phyloP scores from a whole-genome alignment of 2,329 filamentous ascomycete genomes.

The Calonectria multiphialidica region DNA sequence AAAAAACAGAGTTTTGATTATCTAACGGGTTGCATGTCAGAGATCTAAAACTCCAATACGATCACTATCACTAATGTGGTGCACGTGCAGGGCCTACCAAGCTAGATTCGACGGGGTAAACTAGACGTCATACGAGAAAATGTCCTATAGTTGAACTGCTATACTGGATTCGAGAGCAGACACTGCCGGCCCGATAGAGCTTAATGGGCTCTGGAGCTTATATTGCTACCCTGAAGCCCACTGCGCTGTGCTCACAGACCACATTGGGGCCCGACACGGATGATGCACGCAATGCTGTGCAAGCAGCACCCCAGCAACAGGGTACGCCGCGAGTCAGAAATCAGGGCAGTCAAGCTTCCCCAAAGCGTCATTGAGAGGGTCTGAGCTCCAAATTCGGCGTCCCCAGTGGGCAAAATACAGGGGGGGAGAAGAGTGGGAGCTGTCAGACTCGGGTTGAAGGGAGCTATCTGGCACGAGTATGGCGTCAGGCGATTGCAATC shows the following conservation, averaged over 20 bases:
- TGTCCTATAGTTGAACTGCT: neutral
- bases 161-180: neutral
- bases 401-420: neutral
- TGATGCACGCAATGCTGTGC: neutral
- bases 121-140: neutral
- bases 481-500: constrained; percentile 14
- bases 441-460: neutral
- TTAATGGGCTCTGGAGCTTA: neutral
- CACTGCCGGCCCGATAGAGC: neutral
- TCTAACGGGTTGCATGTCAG: neutral
- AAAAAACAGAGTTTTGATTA: neutral
- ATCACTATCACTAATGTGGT: neutral
- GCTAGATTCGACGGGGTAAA: neutral
- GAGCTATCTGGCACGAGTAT: constrained; percentile 6
- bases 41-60: neutral
- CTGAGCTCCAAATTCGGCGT: neutral
- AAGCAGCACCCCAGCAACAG: constrained; percentile 7
- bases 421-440: neutral
- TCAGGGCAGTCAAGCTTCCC: neutral
- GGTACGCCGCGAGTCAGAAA: constrained; percentile 5
- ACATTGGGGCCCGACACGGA: neutral
- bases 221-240: constrained; percentile 15
- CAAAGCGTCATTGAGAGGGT: neutral
- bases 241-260: neutral
- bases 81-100: neutral